Percentiles rank a stretch among this genome's conserved stretches.
Conservation (phyloP, 495 filamentous ascomycete genomes). For the Niebla homalea region DNA sequence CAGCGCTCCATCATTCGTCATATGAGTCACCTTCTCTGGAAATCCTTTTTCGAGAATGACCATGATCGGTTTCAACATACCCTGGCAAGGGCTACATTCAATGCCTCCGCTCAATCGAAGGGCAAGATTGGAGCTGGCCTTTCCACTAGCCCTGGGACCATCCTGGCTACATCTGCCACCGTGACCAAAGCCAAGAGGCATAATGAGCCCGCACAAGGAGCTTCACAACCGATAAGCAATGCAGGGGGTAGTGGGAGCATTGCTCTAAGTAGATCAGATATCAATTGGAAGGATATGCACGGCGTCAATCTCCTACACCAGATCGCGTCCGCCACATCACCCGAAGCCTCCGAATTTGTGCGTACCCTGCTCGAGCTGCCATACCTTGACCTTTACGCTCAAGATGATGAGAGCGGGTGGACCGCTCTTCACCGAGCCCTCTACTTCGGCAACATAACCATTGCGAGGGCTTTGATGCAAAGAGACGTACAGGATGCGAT, state of each 20-base stretch:
- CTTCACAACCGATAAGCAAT: conserved; percentile 9
- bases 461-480: conserved; percentile 66
- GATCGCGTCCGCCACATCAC: conserved; percentile 59
- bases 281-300: conserved; percentile 67
- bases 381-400: conserved; percentile 68
- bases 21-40: conserved; percentile 97
- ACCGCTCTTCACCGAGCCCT: conserved; percentile 85
- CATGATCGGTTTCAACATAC: conserved; percentile 79
- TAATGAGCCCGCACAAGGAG: neutral
- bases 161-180: conserved; percentile 36
- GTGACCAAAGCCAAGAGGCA: conserved; percentile 21
- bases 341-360: conserved; percentile 57
- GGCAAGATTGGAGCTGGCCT: conserved; percentile 23
- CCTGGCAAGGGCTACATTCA: conserved; percentile 51
- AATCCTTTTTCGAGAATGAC: conserved; percentile 90
- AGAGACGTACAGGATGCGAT: conserved; percentile 57
- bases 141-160: conserved; percentile 36
- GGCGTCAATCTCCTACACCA: conserved; percentile 79
- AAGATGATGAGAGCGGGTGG: conserved; percentile 91
- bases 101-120: conserved; percentile 23
- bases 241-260: conserved; percentile 1
- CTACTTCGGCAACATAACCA: conserved; percentile 82
- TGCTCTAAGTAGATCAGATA: conserved; percentile 52
- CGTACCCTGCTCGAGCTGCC: conserved; percentile 66
- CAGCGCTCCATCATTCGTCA: conserved; percentile 36